These are phyloP conservation scores for Fusarium sp. DNA, from an alignment of 2,329 filamentous ascomycete genomes.

Conservation along the genomic window DNA sequence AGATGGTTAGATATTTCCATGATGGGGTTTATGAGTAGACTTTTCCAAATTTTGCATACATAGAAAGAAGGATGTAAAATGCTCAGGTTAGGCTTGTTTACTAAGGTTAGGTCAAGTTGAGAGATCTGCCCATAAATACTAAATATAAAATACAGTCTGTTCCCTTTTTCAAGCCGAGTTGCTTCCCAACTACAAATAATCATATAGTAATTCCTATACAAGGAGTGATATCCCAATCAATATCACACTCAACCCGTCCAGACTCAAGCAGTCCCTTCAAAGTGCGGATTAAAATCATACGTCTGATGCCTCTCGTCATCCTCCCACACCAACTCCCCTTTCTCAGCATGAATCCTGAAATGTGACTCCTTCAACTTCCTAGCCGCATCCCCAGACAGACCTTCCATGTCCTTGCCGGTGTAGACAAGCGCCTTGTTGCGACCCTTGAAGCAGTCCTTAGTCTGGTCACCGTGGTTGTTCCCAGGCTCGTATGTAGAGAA, in stretches of 20 bases:
- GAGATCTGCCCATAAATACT: no score
- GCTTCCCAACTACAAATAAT: not conserved
- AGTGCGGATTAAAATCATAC: slow-evolving; percentile 36
- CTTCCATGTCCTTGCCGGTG: slow-evolving; percentile 5
- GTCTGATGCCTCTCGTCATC: slow-evolving; percentile 36
- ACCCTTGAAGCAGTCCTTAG: slow-evolving; percentile 49
- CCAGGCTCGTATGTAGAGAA: slow-evolving; percentile 47
- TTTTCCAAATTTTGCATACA: no score
- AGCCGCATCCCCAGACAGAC: not conserved
- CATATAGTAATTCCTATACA: not conserved
- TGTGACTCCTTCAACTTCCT: slow-evolving; percentile 17
- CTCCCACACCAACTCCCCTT: slow-evolving; percentile 1
- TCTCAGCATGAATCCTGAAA: slow-evolving; percentile 23
- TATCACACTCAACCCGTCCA: not conserved
- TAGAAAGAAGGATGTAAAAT: no score
- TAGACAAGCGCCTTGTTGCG: slow-evolving; percentile 30
- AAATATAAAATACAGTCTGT: not conserved
- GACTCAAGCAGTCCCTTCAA: slow-evolving; percentile 4
- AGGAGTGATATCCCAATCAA: not conserved
- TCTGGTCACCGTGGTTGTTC: slow-evolving; percentile 53
- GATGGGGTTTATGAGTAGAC: no score
- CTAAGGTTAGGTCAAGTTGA: no score
- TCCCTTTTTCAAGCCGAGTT: not conserved
- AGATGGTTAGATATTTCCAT: no score
- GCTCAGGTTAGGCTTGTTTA: no score